Conservation (phyloP, 2,329 filamentous ascomycete genomes). For the Xylaria multiplex region DNA sequence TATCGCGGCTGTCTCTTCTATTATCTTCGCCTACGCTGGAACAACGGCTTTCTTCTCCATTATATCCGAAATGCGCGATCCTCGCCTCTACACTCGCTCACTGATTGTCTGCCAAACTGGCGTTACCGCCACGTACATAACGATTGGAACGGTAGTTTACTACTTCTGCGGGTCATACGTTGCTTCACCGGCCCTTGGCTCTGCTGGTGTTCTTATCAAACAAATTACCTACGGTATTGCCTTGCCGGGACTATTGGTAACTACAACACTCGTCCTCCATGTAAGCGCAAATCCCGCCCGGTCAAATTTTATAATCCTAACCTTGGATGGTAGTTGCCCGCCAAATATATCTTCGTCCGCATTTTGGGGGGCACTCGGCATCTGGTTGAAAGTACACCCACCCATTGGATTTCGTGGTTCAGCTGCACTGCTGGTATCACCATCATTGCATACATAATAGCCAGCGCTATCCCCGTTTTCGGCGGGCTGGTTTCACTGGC, state of each 20-base stretch:
- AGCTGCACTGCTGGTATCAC: conserved; percentile 43
- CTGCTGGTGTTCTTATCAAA: conserved; percentile 31
- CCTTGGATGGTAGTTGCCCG: conserved; percentile 25
- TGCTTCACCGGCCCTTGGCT: conserved; percentile 31
- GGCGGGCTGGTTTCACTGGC: conserved; percentile 45
- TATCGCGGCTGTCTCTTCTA: conserved; percentile 46
- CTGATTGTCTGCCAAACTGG: conserved; percentile 44
- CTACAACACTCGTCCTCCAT: conserved; percentile 20
- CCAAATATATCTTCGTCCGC: conserved; percentile 49
- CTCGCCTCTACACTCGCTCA: conserved; percentile 44
- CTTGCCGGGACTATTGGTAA: conserved; percentile 26
- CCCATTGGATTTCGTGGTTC: conserved; percentile 49
- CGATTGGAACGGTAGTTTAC: conserved; percentile 43
- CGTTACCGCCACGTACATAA: conserved; percentile 49
- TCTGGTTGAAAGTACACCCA: conserved; percentile 42
- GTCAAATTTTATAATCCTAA: too few species aligned
- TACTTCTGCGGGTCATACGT: conserved; percentile 28
- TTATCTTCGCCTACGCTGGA: conserved; percentile 53
- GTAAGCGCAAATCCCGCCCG: neutral
- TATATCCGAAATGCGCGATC: conserved; percentile 50
- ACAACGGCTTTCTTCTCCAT: conserved; percentile 51
- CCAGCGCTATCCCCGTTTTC: conserved; percentile 47
- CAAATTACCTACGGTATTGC: conserved; percentile 32
- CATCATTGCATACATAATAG: conserved; percentile 46
- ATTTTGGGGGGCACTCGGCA: conserved; percentile 47